These are phyloP conservation scores for Mycena epipterygia DNA, from an alignment of 768 basidiomycete genomes.

Conservation along the genomic window DNA sequence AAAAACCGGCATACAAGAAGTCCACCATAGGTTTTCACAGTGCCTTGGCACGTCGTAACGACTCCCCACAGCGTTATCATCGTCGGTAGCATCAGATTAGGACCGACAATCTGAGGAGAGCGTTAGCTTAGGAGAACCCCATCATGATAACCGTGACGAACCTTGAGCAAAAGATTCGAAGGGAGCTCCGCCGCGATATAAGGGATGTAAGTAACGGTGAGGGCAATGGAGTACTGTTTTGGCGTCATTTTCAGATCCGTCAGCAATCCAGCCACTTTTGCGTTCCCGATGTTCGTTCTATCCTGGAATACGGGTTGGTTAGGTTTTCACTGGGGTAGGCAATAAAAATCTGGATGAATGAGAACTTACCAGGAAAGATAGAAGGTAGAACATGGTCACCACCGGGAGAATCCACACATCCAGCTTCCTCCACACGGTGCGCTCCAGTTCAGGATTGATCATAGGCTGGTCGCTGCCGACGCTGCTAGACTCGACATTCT, in stretches of 20 bases:
- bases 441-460: constrained; percentile 51
- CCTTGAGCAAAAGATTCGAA: constrained; percentile 71
- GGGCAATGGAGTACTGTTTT: constrained; percentile 64
- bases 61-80: constrained; percentile 80
- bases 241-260: constrained; percentile 64
- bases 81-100: constrained; percentile 69
- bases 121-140: constrained; percentile 15
- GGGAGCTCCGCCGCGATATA: constrained; percentile 74
- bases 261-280: constrained; percentile 73
- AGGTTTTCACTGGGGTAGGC: too few relatives aligned
- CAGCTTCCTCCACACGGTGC: constrained; percentile 62
- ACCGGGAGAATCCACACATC: constrained; percentile 63
- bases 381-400: constrained; percentile 63
- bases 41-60: constrained; percentile 72
- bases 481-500: constrained; percentile 42
- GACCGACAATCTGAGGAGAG: constrained; percentile 59
- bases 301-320: too few relatives aligned
- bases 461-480: constrained; percentile 38
- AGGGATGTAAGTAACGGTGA: constrained; percentile 65
- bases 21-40: constrained; percentile 59
- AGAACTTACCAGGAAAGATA: constrained; percentile 68
- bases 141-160: constrained; percentile 33
- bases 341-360: too few relatives aligned
- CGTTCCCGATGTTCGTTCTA: constrained; percentile 70
- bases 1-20: constrained; percentile 65